phyloP scores from a whole-genome alignment of 257 asterid species.

The Nicotiana undulata region DNA sequence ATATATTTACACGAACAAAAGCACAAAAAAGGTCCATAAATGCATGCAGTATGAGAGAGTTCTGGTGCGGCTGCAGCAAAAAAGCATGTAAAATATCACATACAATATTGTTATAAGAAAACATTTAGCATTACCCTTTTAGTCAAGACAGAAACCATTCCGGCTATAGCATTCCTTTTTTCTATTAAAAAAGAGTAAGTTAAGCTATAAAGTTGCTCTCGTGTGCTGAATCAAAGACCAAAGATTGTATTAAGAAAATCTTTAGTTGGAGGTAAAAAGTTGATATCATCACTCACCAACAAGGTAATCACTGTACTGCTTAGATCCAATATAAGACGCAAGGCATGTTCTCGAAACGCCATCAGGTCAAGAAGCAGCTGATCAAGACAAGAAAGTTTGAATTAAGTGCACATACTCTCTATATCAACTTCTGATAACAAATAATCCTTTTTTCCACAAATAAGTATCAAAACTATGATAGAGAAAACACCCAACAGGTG shows the following conservation, averaged over 20 bases:
- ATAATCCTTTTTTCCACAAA: neutral
- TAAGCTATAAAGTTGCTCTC: neutral
- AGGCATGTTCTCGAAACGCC: constrained; percentile 97
- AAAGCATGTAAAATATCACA: constrained; percentile 12
- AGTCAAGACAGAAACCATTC: neutral
- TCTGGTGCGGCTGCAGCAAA: constrained; percentile 91
- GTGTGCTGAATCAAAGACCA: constrained; percentile 1
- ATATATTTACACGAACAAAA: constrained; percentile 94
- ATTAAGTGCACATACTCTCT: neutral
- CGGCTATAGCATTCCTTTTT: neutral
- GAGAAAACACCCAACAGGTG: neutral
- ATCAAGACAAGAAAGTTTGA: constrained; percentile 24
- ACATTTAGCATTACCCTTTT: neutral
- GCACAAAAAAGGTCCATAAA: constrained; percentile 98
- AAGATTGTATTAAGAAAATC: neutral
- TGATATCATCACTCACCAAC: constrained; percentile 58
- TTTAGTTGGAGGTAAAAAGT: neutral
- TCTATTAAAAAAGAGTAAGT: neutral
- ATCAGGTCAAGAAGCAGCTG: constrained; percentile 97
- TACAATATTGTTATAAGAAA: neutral
- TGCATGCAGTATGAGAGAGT: constrained; percentile 91
- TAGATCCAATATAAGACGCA: constrained; percentile 92
- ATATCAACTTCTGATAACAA: neutral
- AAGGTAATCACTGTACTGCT: constrained; percentile 98
- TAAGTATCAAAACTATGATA: neutral